Conservation (phyloP, 306 rosid species). For the Chamaecrista fasciculata region DNA sequence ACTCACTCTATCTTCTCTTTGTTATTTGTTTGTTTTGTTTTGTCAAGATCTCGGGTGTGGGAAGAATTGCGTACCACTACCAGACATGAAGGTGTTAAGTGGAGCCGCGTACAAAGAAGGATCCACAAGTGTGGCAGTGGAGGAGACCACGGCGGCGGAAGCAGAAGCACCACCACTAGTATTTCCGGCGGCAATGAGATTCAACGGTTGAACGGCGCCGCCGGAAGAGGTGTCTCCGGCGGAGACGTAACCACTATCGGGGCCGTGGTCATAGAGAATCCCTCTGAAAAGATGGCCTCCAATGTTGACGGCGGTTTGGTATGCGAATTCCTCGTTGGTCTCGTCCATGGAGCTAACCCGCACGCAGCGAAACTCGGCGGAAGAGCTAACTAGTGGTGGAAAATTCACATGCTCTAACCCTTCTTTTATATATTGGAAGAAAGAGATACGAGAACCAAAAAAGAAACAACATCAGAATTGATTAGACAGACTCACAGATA, state of each 20-base stretch:
- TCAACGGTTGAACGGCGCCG: slow-evolving; percentile 50
- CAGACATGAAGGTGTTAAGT: slow-evolving; percentile 73
- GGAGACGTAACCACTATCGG: slow-evolving; percentile 39
- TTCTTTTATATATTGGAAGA: slow-evolving; percentile 15
- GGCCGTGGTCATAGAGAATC: slow-evolving; percentile 80
- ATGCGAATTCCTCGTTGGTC: slow-evolving; percentile 74
- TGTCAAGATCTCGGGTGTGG: slow-evolving; percentile 90
- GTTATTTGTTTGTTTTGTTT: not conserved
- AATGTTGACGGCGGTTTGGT: slow-evolving; percentile 89
- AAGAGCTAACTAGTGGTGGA: slow-evolving; percentile 62
- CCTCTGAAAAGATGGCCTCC: slow-evolving; percentile 91
- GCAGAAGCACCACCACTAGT: no score
- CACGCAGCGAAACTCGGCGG: slow-evolving; percentile 76
- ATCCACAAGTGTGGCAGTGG: slow-evolving; percentile 43
- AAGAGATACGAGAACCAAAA: not conserved
- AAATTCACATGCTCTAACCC: slow-evolving; percentile 73
- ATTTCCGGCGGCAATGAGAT: slow-evolving; percentile 50
- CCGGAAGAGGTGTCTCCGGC: slow-evolving; percentile 60
- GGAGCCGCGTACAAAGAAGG: slow-evolving; percentile 69
- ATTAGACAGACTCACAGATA: no score
- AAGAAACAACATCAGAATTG: no score
- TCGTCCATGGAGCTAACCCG: slow-evolving; percentile 73
- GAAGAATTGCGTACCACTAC: slow-evolving; percentile 99
- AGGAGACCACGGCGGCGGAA: slow-evolving; percentile 28
- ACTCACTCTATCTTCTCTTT: slow-evolving; percentile 10